Percentiles rank a stretch among this genome's conserved stretches.
Conservation (phyloP, 306 rosid species). For the Ceratonia siliqua region DNA sequence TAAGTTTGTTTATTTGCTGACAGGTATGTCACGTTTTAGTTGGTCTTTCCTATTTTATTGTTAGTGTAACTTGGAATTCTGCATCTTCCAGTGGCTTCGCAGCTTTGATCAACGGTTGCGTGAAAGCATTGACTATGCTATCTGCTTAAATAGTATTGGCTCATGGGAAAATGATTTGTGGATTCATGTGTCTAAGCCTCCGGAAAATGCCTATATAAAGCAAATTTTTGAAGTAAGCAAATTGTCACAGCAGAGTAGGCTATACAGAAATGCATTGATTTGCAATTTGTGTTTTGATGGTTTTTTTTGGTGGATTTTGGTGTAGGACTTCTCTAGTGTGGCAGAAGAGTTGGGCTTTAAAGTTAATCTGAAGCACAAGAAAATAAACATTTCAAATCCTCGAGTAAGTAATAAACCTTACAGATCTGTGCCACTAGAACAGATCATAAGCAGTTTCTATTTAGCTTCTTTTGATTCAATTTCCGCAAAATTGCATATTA, state of each 20-base stretch:
- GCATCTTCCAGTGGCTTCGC: slow-evolving; percentile 81
- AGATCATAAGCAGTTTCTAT: slow-evolving; percentile 16
- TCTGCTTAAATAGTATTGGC: slow-evolving; percentile 91
- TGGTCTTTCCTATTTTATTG: background rate
- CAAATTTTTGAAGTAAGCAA: slow-evolving; percentile 81
- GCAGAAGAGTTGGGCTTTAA: slow-evolving; percentile 81
- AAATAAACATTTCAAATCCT: slow-evolving; percentile 91
- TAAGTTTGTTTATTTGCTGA: slow-evolving; percentile 17
- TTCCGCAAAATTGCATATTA: slow-evolving; percentile 12
- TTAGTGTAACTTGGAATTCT: slow-evolving; percentile 30
- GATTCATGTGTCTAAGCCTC: slow-evolving; percentile 98
- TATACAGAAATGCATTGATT: slow-evolving; percentile 19
- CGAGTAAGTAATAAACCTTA: slow-evolving; percentile 70
- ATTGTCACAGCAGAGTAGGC: slow-evolving; percentile 4
- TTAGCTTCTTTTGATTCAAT: slow-evolving; percentile 3
- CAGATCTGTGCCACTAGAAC: slow-evolving; percentile 18
- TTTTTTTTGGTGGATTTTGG: slow-evolving; percentile 36
- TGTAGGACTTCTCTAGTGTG: slow-evolving; percentile 85
- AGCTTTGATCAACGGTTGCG: slow-evolving; percentile 94
- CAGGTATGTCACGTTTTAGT: background rate
- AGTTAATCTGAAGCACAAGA: slow-evolving; percentile 95
- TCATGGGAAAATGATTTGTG: slow-evolving; percentile 91
- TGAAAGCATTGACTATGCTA: slow-evolving; percentile 93
- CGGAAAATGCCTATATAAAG: slow-evolving; percentile 89
- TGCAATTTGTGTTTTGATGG: slow-evolving; percentile 18